These are phyloP conservation scores for Colletotrichum sp. DNA, from an alignment of 2,329 filamentous ascomycete species.

Conservation along the genomic window DNA sequence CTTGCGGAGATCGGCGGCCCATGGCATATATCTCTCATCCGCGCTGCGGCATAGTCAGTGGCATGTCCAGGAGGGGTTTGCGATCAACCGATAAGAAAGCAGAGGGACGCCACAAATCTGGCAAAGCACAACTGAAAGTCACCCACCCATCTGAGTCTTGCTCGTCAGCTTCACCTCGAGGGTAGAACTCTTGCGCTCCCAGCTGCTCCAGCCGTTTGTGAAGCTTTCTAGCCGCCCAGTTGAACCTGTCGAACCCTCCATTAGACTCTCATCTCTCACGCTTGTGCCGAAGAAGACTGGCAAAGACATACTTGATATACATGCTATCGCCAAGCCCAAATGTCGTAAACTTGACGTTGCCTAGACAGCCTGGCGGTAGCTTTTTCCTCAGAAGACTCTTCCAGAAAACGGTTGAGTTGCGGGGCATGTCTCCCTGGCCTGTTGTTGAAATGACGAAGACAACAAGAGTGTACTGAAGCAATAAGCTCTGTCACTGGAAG, in stretches of 20 bases:
- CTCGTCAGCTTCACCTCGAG: slow-evolving; percentile 87
- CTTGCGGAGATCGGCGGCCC: slow-evolving; percentile 71
- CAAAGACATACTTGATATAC: slow-evolving; percentile 75
- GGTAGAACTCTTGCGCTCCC: slow-evolving; percentile 77
- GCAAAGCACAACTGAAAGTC: not conserved
- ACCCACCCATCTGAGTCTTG: slow-evolving; percentile 88
- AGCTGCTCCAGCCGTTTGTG: slow-evolving; percentile 84
- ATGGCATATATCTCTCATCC: slow-evolving; percentile 81
- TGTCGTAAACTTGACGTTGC: slow-evolving; percentile 74
- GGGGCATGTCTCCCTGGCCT: slow-evolving; percentile 90
- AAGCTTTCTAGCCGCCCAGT: slow-evolving; percentile 90
- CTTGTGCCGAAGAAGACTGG: not conserved
- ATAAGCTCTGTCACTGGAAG: slow-evolving; percentile 43
- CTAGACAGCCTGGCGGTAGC: slow-evolving; percentile 72
- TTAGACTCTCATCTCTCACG: not conserved
- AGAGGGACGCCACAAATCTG: not conserved
- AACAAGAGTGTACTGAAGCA: slow-evolving; percentile 61
- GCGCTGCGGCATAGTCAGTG: slow-evolving; percentile 54
- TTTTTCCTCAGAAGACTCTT: slow-evolving; percentile 80
- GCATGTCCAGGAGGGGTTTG: not conserved
- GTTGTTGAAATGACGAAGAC: slow-evolving; percentile 90
- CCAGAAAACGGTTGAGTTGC: slow-evolving; percentile 85
- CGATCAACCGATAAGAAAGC: not conserved
- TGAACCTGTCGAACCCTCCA: slow-evolving; percentile 64
- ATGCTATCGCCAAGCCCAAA: slow-evolving; percentile 96